Evolutionary conservation across 805 yeast species (phyloP), one percentile per base, ranked within the genome.

Genomic region (Teunomyces gatunensis): DNA sequence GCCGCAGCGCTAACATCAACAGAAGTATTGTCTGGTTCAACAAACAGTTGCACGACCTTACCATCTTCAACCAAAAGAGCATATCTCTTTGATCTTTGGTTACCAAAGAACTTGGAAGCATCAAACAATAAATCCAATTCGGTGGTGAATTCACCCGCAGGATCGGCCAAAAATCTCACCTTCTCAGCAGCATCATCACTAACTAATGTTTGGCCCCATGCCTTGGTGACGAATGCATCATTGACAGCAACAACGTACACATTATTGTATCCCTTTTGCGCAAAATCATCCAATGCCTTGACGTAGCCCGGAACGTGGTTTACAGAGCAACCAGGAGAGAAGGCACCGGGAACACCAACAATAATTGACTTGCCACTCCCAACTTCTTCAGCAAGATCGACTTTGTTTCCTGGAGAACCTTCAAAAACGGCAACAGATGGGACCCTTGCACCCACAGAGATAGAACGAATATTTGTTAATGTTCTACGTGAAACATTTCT

Each of bases 181-280:
- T 70, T 66, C 25, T 57, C 54, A n/a, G 56, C 57, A 15, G 54
- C 56, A 13, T 54, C 55, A 6, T 47, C 47, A 15, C 54, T 54
- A 41, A 57, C 60, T 23, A 64, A 53, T 2, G 42, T 21, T 47
- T 82, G 78, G 39, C 79, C 81, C 96, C 96, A 90, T 0, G 94
- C 91, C 56, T 80, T 78, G 60, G 84, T 80, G 43, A 89, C 96
- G 65, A 90, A 90, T 2, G 94, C 79, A 63, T 90, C 97, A 66
- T 90, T 90, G 42, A 88, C 96, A 15, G 94, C 77, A 30, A 90
- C 80, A 37, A 90, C 80, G 57, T 75, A 81, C 44, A 89, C 65
- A 40, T 80, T 68, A 21, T 68, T 57, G 67, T 80, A 75, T n/a
- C 96, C 96, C 67, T 85, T 84, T 25, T 73, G 74, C 51, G 77